Conservation (phyloP, 2,329 filamentous ascomycete species). For the Fusarium sp. region DNA sequence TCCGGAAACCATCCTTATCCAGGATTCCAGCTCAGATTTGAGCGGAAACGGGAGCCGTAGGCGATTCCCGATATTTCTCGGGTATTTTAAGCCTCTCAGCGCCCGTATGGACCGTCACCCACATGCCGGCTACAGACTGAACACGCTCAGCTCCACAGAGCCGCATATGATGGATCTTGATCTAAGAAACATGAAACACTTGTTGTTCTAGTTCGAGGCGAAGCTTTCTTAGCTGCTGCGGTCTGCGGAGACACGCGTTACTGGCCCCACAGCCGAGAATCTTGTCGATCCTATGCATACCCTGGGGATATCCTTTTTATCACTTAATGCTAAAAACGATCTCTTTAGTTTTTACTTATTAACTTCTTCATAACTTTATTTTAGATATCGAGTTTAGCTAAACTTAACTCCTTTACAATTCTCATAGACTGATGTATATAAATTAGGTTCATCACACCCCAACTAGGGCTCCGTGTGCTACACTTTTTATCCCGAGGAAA, state of each 20-base stretch:
- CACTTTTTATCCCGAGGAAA: no score
- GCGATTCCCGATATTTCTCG: not conserved
- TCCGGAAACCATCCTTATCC: not conserved
- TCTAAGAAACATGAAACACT: not conserved
- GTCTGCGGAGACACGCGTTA: not conserved
- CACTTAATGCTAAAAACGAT: not conserved
- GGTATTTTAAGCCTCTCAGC: not conserved
- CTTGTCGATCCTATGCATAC: not conserved
- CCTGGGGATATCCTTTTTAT: not conserved
- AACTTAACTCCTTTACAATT: no score
- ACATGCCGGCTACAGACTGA: not conserved
- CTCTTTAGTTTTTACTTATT: no score
- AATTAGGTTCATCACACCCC: no score
- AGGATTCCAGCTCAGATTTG: not conserved
- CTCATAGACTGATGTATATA: no score
- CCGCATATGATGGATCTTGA: not conserved
- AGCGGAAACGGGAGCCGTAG: not conserved
- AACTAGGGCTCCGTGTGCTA: no score
- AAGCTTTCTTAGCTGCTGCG: not conserved
- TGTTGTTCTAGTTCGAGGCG: not conserved
- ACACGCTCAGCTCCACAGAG: not conserved
- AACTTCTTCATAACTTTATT: no score
- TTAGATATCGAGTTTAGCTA: no score
- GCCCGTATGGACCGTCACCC: not conserved
- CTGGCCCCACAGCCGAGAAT: not conserved